Evolutionary conservation across 176 grass and related monocot genomes (phyloP), one percentile per base, ranked within the genome.

Genomic region (Dactylis glomerata): DNA sequence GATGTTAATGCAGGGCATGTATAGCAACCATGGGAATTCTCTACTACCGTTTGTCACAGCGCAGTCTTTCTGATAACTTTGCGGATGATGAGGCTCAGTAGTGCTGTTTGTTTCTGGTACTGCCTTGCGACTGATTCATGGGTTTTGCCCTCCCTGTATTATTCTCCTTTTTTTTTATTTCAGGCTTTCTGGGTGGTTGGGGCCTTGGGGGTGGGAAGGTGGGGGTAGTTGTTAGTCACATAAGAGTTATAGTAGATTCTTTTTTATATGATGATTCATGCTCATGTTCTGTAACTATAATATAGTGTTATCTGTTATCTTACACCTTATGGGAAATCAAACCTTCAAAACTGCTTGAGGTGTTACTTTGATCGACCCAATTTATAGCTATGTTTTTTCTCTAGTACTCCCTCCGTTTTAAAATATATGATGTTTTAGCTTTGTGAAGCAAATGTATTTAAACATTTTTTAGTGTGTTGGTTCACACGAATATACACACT

Each of bases 21-120:
- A 82, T 98, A 89, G 87, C 86, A 83, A 98, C 96, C 5, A 98
- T 98, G 96, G 93, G 86, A 36, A 94, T 98, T 75, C 86, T 98
- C 45, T 98, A 98, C 78, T 98, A 98, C 81, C 87, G 83, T 62
- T 90, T 98, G 93, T 84, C 93, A 45, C 93, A 94, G 62, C 89
- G 91, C 75, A 91, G 87, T 92, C 76, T 98, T 81, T 91, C 85
- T 78, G 89, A 92, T 59, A 91, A 83, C 79, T 63, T 92, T 30
- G 37, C 66, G 47, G 86, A 95, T 79, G 96, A 96, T 80, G 93
- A 95, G 51, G 81, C 89, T 83, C 88, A 92, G 78, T 98, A 96
- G 87, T 57, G 78, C 27, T 77, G 44, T 4, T 85, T n/a, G 52
- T 85, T 47, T 80, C 82, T 55, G 31, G 46, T 85, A 36, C n/a